Evolutionary conservation across 2,329 filamentous ascomycete species (phyloP).

Genomic region (Diplodia mutila): DNA sequence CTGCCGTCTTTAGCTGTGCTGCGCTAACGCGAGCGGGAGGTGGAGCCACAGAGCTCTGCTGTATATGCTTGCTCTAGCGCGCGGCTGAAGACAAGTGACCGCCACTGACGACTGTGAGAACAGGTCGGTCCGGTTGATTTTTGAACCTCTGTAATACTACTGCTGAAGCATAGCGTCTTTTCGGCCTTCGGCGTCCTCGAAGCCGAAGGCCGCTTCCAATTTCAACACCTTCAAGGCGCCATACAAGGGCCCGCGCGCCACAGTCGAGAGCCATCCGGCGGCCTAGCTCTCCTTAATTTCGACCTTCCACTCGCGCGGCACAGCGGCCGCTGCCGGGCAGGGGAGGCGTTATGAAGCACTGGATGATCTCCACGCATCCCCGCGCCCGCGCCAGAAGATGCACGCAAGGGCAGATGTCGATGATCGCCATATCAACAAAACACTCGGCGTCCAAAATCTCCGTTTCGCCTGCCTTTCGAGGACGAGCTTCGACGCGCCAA

Average conservation of each 20-base stretch:
- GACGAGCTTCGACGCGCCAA: not conserved
- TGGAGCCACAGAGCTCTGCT: not conserved
- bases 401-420: constrained; percentile 15
- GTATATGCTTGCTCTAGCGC: not conserved
- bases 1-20: not conserved
- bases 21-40: constrained; percentile 8
- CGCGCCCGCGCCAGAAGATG: constrained; percentile 7
- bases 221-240: not conserved
- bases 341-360: not conserved
- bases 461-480: not conserved
- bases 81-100: constrained; percentile 16
- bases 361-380: constrained; percentile 19
- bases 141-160: constrained; percentile 6
- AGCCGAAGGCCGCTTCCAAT: constrained; percentile 5
- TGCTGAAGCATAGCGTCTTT: constrained; percentile 3
- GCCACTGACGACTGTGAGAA: constrained; percentile 15
- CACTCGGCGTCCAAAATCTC: constrained; percentile 22
- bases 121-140: constrained; percentile 21
- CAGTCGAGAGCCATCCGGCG: not conserved
- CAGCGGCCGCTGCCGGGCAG: constrained; percentile 6
- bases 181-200: constrained; percentile 10
- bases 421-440: constrained; percentile 15
- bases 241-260: not conserved
- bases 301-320: not conserved
- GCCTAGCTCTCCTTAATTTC: constrained; percentile 18